Evolutionary conservation across 2,329 filamentous ascomycete genomes (phyloP).

Genomic region (Pseudonectria foliicola): DNA sequence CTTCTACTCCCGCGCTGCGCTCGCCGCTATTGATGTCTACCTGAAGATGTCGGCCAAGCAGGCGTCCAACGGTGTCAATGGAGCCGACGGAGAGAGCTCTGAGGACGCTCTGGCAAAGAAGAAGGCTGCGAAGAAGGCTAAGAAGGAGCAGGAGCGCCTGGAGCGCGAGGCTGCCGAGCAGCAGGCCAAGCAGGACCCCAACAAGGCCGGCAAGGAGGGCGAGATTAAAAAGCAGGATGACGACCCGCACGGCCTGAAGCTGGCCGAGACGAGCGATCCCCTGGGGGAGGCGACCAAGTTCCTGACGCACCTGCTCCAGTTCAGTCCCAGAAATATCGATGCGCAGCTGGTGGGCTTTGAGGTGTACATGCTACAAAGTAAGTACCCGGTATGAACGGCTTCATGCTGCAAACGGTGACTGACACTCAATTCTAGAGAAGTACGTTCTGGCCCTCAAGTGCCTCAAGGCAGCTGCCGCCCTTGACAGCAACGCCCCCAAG

Average conservation of each 20-base stretch:
- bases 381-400: conserved; percentile 27
- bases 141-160: conserved; percentile 58
- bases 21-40: conserved; percentile 76
- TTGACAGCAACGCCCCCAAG: conserved; percentile 63
- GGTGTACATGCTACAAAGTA: conserved; percentile 78
- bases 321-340: conserved; percentile 71
- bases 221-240: conserved; percentile 81
- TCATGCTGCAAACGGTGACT: not conserved
- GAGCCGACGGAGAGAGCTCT: conserved; percentile 39
- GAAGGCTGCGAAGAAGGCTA: conserved; percentile 85
- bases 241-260: conserved; percentile 75
- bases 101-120: conserved; percentile 65
- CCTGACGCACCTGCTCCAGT: conserved; percentile 71
- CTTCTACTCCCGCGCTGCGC: conserved; percentile 79
- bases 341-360: conserved; percentile 84
- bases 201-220: conserved; percentile 61
- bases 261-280: conserved; percentile 75
- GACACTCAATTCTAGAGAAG: conserved; percentile 53
- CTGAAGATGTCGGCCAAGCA: conserved; percentile 71
- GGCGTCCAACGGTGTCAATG: conserved; percentile 56
- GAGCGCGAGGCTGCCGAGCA: conserved; percentile 76
- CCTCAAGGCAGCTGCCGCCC: conserved; percentile 62
- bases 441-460: conserved; percentile 82
- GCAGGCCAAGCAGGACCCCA: conserved; percentile 73
- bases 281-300: conserved; percentile 85